These are phyloP conservation scores for Straminergon stramineum DNA, from an alignment of 225 moss, liverwort and hornwort species.

Conservation along the genomic window DNA sequence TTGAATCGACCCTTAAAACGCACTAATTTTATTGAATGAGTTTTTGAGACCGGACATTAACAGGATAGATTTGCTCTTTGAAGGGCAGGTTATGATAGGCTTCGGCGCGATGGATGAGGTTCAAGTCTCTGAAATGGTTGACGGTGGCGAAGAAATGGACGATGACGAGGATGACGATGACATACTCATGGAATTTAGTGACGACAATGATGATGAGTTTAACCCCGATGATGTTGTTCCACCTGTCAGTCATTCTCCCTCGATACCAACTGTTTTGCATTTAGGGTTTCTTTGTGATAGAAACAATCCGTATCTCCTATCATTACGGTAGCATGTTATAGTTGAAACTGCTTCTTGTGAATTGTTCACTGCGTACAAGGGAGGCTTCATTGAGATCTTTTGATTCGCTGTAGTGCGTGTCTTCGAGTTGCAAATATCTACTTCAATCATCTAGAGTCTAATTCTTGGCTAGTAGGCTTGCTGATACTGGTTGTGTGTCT, in stretches of 20 bases:
- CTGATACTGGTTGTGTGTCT: background rate
- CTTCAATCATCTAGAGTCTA: background rate
- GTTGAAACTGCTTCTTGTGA: background rate
- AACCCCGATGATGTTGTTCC: constrained; percentile 35
- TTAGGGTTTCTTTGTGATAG: background rate
- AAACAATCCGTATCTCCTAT: background rate
- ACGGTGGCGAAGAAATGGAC: constrained; percentile 49
- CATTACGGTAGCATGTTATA: background rate
- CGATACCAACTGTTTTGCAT: background rate
- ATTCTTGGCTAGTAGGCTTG: background rate
- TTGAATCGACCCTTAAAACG: background rate
- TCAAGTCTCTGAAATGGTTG: constrained; percentile 75
- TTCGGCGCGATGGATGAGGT: constrained; percentile 77
- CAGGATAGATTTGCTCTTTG: constrained; percentile 12
- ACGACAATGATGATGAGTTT: constrained; percentile 66
- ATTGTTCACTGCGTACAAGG: background rate
- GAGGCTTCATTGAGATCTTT: background rate
- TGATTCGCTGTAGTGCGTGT: background rate
- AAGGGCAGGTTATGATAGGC: constrained; percentile 82
- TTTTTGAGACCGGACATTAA: background rate
- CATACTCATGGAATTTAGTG: constrained; percentile 36
- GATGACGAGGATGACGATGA: constrained; percentile 60
- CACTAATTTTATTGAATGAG: background rate
- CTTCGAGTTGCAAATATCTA: background rate
- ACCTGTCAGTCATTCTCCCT: constrained; percentile 23